Conservation (phyloP, 2,329 filamentous ascomycete species). For the Microdochium trichocladiopsis region DNA sequence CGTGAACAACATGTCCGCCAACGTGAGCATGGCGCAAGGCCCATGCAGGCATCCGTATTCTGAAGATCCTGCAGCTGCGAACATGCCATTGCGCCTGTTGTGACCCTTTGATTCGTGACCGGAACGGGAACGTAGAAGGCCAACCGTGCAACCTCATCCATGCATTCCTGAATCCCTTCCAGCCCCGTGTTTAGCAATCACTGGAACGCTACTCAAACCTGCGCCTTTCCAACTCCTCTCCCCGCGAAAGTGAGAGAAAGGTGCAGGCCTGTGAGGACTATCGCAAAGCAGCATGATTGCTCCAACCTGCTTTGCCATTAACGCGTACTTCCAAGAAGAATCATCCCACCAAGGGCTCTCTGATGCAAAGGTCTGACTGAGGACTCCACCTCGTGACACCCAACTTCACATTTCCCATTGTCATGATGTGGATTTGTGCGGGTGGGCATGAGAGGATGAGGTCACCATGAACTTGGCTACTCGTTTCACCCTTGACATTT, state of each 20-base stretch:
- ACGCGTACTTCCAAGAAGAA: constrained; percentile 50
- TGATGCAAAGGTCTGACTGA: constrained; percentile 39
- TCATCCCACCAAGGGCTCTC: constrained; percentile 47
- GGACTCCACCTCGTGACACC: not conserved
- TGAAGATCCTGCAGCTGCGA: too few species aligned
- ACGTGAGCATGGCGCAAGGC: too few species aligned
- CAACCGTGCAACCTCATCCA: too few species aligned
- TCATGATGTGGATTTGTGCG: too few species aligned
- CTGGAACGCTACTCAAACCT: not conserved
- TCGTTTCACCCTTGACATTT: constrained; percentile 59
- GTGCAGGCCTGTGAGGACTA: constrained; percentile 40
- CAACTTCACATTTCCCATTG: too few species aligned
- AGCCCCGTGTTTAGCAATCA: too few species aligned
- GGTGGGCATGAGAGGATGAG: not conserved
- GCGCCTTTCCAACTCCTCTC: not conserved
- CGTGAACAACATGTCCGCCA: too few species aligned
- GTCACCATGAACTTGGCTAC: constrained; percentile 41
- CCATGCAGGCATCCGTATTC: too few species aligned
- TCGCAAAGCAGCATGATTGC: constrained; percentile 38
- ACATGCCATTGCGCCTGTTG: too few species aligned
- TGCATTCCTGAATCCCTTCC: too few species aligned
- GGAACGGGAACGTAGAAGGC: too few species aligned
- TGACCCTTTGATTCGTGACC: too few species aligned
- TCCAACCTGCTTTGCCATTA: constrained; percentile 45
- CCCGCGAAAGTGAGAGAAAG: constrained; percentile 24